Evolutionary conservation across 2,329 filamentous ascomycete species (phyloP), one percentile per base, ranked within the genome.

Genomic region (Beauveria sp.): DNA sequence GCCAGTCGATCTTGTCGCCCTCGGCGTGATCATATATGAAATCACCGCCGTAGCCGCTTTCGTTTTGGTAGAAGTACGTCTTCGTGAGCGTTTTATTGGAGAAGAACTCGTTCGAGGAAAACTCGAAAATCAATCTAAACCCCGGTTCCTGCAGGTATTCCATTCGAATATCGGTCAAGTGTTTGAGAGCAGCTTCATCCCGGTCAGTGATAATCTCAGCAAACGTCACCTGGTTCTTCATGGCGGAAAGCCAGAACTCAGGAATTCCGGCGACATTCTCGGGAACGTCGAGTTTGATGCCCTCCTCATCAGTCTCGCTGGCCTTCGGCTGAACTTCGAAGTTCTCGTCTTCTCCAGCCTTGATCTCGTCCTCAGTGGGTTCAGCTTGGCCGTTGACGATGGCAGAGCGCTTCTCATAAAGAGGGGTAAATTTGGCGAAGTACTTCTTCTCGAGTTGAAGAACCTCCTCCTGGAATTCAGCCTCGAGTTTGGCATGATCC

Each of bases 1-100:
- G 95, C 95, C 95, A 99, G 69, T 97, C 89, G 71, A 99, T 96
- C 83, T 96, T 95, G 75, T 96, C 91, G 66, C 96, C 95, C 76
- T 99, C 93, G 62, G 96, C 95, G 74, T 99, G 95, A 75, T 99
- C 95, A 75, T 99, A 99, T 77, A 99, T 98, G 79, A 98, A 99
- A 77, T 99, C 96, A 68, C 95, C 96, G 68, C 93, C 95, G 72
- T 99, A 99, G 63, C 95, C 95, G 70, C 89, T 97, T 84, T 99
- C 95, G 73, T 95, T 96, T 79, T 97, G 93, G 80, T 99, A 99
- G 81, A 87, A 98, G 80, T 99, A 99, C 63, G 93, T 97, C 86
- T 99, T 99, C 72, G 91, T 92, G 76, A 99, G 86, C 69, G 85
- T 90, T 83, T 96, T 97, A 85, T 99, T 98, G 76, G 86, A 89